Conservation (phyloP, 1,284 basidiomycete species). For the Cerrena zonata region DNA sequence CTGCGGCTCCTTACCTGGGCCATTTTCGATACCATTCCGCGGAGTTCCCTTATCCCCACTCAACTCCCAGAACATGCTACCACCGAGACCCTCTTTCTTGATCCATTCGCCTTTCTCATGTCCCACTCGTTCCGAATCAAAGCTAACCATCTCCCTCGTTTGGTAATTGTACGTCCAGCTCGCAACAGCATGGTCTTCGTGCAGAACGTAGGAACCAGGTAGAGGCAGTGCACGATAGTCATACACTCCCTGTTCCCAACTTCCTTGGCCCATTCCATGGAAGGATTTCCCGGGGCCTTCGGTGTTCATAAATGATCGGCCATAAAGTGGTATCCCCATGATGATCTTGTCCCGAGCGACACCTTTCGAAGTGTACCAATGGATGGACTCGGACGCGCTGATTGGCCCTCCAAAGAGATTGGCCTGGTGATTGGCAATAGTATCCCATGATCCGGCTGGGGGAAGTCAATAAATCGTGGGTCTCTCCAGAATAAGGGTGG, state of each 20-base stretch:
- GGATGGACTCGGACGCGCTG: conserved; percentile 64
- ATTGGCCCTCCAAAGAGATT: conserved; percentile 70
- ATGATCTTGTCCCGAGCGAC: conserved; percentile 79
- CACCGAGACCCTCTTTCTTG: conserved; percentile 59
- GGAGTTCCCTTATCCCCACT: conserved; percentile 69
- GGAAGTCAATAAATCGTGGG: conserved; percentile 7
- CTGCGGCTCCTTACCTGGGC: conserved; percentile 30
- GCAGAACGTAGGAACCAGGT: conserved; percentile 56
- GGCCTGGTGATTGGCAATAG: conserved; percentile 80
- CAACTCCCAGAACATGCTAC: conserved; percentile 84
- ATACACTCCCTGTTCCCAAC: conserved; percentile 77
- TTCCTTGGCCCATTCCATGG: conserved; percentile 68
- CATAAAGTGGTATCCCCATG: conserved; percentile 86
- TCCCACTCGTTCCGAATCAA: conserved; percentile 67
- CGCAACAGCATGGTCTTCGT: conserved; percentile 54
- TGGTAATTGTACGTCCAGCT: conserved; percentile 71
- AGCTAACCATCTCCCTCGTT: conserved; percentile 74
- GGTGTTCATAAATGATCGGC: conserved; percentile 85
- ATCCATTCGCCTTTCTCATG: conserved; percentile 75
- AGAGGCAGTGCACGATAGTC: conserved; percentile 76
- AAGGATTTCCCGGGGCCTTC: conserved; percentile 76
- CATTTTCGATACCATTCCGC: conserved; percentile 63
- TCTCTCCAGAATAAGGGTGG: background rate
- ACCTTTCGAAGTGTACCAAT: conserved; percentile 69
- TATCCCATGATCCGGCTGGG: conserved; percentile 81